A percentile compares a stretch with the other conserved stretches of the same genome.
phyloP scores from a whole-genome alignment of 148 eudicot species.

The Rhododendron simsii region DNA sequence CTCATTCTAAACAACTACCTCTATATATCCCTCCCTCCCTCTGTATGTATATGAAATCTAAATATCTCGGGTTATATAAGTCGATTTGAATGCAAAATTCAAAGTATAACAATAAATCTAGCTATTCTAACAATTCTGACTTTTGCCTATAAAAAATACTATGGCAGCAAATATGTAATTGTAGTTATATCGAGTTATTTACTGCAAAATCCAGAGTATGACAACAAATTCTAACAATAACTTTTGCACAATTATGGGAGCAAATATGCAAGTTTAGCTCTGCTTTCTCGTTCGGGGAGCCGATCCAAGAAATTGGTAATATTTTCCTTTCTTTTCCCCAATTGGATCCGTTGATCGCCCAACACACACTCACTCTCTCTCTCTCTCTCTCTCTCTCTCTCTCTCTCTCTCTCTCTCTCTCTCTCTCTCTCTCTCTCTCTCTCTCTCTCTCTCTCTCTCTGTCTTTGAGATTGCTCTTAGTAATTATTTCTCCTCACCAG shows the following conservation, averaged over 20 bases:
- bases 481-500: neutral
- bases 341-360: neutral
- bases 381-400: neutral
- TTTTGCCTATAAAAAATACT: neutral
- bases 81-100: neutral
- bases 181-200: no score
- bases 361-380: neutral
- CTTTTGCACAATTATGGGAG: no score
- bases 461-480: neutral
- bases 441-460: neutral
- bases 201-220: no score
- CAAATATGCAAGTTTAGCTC: neutral
- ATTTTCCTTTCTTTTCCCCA: neutral
- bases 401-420: neutral
- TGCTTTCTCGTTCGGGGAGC: neutral
- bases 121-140: no score
- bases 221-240: no score
- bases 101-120: no score
- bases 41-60: neutral
- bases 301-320: neutral
- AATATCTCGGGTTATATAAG: neutral
- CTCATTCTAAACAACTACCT: constrained; percentile 6
- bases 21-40: neutral
- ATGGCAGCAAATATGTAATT: no score
- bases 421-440: neutral